Evolutionary conservation across 495 filamentous ascomycete genomes (phyloP), one percentile per base, ranked within the genome.

Genomic region (Penicillium goetzii): DNA sequence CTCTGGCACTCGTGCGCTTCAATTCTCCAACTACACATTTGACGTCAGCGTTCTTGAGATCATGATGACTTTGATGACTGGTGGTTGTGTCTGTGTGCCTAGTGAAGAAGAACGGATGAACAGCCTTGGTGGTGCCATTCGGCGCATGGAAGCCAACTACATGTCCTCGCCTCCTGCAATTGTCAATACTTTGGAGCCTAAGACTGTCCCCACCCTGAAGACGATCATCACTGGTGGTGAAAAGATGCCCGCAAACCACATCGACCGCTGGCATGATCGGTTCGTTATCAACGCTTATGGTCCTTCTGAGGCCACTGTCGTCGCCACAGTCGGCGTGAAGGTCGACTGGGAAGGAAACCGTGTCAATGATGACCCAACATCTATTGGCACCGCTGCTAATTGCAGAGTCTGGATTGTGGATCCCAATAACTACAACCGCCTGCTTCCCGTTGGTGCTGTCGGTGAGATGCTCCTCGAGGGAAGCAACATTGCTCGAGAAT

Each of bases 401-500:
- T 76, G 81, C 56, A 65, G 76, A 50, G 69, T 78, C 9, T 90
- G 88, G 86, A 80, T 90, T 59, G 85, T 86, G 4, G 83, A 89
- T 61, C 82, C 84, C 1, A 66, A 76, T 8, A 78, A 89, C 62
- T 80, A 83, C 58, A 71, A 89, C 60, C 71, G 77, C 0, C 80
- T 91, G 2, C 74, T 85, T 4, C 86, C 87, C 0, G 70, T 90
- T 15, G 88, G 88, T 9, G 76, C 80, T 14, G 76, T 87, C 4
- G 89, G 89, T n/a, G 89, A 91, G 66, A 73, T 90, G 57, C 67
- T 88, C 4, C 72, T 91, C n/a, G 85, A 88, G 69, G 87, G 88
- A 3, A 82, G 84, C 36, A 82, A 85, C 43, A 77, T 90, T 19
- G 86, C 83, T 0, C 77, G 81, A 3, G 85, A 82, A 0, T 90